Evolutionary conservation across 495 filamentous ascomycete genomes (phyloP), one percentile per base, ranked within the genome.

Genomic region (Penicillium coprophilum): DNA sequence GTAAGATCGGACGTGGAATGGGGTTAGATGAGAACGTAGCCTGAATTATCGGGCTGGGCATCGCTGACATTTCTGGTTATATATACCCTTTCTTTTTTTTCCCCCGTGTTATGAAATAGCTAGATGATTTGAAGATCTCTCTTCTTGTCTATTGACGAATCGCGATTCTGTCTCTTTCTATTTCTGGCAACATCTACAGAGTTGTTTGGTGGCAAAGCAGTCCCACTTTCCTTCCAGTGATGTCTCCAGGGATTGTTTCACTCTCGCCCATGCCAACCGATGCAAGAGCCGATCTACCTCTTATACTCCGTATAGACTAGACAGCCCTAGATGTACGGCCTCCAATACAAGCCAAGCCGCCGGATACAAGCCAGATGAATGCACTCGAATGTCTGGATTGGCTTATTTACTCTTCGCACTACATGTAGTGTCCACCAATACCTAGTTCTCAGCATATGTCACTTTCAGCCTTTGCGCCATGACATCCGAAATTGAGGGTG

Each of bases 1-100:
- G 84, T 66, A 98, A 97, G 81, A 96, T 96, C 69, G 88, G 83
- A 3, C 74, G 74, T 52, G 91, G 92, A 0, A 92, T 98, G 89
- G 91, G 89, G 4, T 72, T 91, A 58, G 71, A 75, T 27, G 58
- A 75, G 60, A 50, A 41, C 46, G 45, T 32, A 40, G 15, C 30
- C 6, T 54, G 53, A 59, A 19, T 8, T 24, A 47, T 17, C 12
- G 4, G 27, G 43, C 43, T 17, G 19, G 20, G 8, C 17, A 28
- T 30, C 8, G 10, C 19, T 28, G 23, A 23, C 4, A 21, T 30
- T 17, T 36, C 10, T 21, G 43, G n/a, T 48, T 60, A 32, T 57
- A 63, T 32, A 64, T 64, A 64, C 58, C 58, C 61, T 56, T 41
- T 30, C 38, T 28, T 46, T 4, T 23, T 47, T 23, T 10, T 6